phyloP scores from a whole-genome alignment of 169 alveolate genomes.

The Eimeria necatrix region DNA sequence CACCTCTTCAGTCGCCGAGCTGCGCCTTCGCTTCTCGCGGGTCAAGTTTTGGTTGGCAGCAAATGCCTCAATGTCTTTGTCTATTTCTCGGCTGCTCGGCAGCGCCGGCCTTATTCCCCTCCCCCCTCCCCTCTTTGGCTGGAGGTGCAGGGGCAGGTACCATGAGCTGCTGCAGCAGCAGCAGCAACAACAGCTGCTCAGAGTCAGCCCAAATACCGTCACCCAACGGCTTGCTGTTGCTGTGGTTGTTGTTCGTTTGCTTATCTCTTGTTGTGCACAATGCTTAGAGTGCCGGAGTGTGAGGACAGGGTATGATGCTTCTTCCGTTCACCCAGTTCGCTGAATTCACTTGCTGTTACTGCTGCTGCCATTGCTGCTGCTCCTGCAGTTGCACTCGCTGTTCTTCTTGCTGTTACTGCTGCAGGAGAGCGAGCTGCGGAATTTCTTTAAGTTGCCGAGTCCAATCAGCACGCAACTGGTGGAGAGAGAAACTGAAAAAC shows the following conservation, averaged over 20 bases:
- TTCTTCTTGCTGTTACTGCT: background rate
- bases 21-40: constrained; percentile 91
- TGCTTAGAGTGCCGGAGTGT: background rate
- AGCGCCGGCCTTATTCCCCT: constrained; percentile 86
- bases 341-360: background rate
- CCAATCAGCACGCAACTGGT: constrained; percentile 1
- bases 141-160: constrained; percentile 85
- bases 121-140: constrained; percentile 89
- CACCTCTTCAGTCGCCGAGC: constrained; percentile 83
- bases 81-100: constrained; percentile 65
- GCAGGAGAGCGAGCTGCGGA: constrained; percentile 34
- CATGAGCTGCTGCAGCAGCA: constrained; percentile 68
- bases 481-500: background rate
- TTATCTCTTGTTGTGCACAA: background rate
- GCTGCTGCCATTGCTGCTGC: constrained; percentile 44
- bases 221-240: background rate
- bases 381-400: background rate
- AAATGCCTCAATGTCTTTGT: constrained; percentile 86
- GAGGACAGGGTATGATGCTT: background rate
- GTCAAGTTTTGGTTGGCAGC: constrained; percentile 93
- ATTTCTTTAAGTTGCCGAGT: background rate
- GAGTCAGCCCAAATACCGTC: background rate
- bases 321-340: background rate
- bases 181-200: constrained; percentile 73
- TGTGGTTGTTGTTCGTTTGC: background rate